Evolutionary conservation across 768 basidiomycete genomes (phyloP), one percentile per base, ranked within the genome.

Genomic region (Filobasidium floriforme): DNA sequence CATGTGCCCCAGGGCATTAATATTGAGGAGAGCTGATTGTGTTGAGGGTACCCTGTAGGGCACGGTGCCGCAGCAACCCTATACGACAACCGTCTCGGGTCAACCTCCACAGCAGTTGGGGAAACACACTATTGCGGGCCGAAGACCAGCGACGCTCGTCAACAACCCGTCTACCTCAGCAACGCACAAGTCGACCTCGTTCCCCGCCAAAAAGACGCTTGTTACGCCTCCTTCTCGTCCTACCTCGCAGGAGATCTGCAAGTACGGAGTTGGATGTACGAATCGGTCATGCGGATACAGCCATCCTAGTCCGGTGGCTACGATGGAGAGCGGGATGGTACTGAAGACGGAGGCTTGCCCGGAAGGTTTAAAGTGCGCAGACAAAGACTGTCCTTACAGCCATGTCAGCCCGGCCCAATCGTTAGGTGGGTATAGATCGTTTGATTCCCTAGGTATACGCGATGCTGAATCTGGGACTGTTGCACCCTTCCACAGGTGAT

Each of bases 231-330:
- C 80, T 15, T 68, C 71, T 40, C 75, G 78, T 64, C 81, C 81
- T 10, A 66, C 71, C 7, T 71, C 74, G 22, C 73, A 75, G 22
- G 75, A 75, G 0, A 82, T 99, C 24, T 99, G 96, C 85, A 96
- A 96, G 80, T 98, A 89, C 70, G 86, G 84, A 12, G 82, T 88
- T 26, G 94, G 92, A 71, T 99, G 96, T 79, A 88, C 88, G 59
- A 94, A 97, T 77, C 82, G 88, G 0, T 82, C 87, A 55, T 99
- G 96, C 78, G 83, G 88, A 19, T 98, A 86, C 78, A 90, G 91
- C 10, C 96, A 99, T 77, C 93, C 96, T 5, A 92, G 89, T 10
- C 96, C 96, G n/a, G 90, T 92, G 2, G 93, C 96, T 7, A 96
- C 94, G 19, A 83, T 88, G 40, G 92, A 94, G 80, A 92, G 89